Base-by-base conservation (phyloP, 495 filamentous ascomycete genomes). In the Hypoxylon trugodes region DNA sequence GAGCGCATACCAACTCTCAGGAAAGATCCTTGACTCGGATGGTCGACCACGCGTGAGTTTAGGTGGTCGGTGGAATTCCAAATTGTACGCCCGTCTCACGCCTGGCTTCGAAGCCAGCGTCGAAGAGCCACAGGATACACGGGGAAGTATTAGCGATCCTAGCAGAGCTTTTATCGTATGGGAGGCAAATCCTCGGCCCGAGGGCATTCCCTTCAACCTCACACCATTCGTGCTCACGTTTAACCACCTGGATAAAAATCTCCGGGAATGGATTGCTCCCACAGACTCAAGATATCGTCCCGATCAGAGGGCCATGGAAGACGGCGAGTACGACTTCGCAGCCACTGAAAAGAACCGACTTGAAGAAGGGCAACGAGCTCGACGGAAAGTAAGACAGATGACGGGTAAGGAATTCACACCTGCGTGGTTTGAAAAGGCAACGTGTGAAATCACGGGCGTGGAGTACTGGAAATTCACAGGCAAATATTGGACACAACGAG, bases 271-370 rank as follows among this genome's bases (percentile, higher is more conserved):
- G 74, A 77, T 98, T 6, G 89, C 94, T 30, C 96, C 96, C 4
- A 98, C 95, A 0, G 95, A 98, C 72, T 95, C 94, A 6, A 82
- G 95, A 10, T 79, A 96, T 32, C 82, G 95, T 13, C 96, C 95
- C 0, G 95, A 98, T 72, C 95, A 98, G 77, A 84, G 96, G n/a
- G 95, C 95, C 0, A 98, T 98, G 95, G 95, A 98, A 73, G 93
- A 97, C 50, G 95, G 96, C 6, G 86, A 92, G 73, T 98, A 98
- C 68, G 92, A 96, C 66, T 77, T 96, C 41, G 95, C 95, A 7
- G 96, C 95, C 0, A 82, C 81, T 16, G 95, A 98, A 81, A 98
- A 98, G 83, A 94, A 96, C 69, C 84, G 96, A 7, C 84, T 98
- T 0, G 95, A 98, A 77, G 92, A 98, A 81, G 95, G 88, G 65